A percentile compares a stretch with the other conserved stretches of the same genome.
These are phyloP conservation scores for Agastache rugosa DNA, from an alignment of 257 asterid genomes.

Conservation along the genomic window DNA sequence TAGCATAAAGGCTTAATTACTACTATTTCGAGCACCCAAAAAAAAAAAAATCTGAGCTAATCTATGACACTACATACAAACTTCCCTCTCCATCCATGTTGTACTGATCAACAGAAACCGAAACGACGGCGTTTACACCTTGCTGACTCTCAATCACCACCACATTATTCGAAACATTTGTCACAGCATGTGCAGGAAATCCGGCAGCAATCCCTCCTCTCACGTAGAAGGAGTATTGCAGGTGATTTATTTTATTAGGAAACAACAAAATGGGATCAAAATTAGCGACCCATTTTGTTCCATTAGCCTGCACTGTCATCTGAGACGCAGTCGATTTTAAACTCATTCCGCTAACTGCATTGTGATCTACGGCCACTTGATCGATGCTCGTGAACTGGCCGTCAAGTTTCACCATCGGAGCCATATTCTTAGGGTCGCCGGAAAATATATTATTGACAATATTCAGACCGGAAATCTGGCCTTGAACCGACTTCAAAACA, in stretches of 20 bases:
- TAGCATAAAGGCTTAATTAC: not conserved
- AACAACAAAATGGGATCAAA: slow-evolving; percentile 51
- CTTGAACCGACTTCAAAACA: slow-evolving; percentile 54
- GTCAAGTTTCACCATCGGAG: slow-evolving; percentile 49
- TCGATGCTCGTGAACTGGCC: slow-evolving; percentile 49
- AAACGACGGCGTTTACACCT: slow-evolving; percentile 48
- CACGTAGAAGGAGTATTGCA: slow-evolving; percentile 50
- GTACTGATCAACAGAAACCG: slow-evolving; percentile 64
- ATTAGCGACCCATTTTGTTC: slow-evolving; percentile 64
- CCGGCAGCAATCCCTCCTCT: slow-evolving; percentile 39
- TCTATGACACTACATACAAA: slow-evolving; percentile 5
- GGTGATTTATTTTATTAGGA: slow-evolving; percentile 55
- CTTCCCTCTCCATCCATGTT: slow-evolving; percentile 49
- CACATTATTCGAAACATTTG: slow-evolving; percentile 54
- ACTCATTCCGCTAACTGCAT: slow-evolving; percentile 60
- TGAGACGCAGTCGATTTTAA: slow-evolving; percentile 55
- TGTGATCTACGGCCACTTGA: slow-evolving; percentile 60
- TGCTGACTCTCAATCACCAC: slow-evolving; percentile 62
- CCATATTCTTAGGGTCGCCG: slow-evolving; percentile 44
- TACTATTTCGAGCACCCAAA: not conserved
- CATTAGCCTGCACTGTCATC: slow-evolving; percentile 57
- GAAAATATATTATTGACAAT: slow-evolving; percentile 54
- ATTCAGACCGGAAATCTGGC: slow-evolving; percentile 50
- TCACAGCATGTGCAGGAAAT: slow-evolving; percentile 51
- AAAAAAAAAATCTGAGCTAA: not conserved